Base-by-base conservation (phyloP, 176 grass and related monocot genomes). In the Eragrostis curvula region DNA sequence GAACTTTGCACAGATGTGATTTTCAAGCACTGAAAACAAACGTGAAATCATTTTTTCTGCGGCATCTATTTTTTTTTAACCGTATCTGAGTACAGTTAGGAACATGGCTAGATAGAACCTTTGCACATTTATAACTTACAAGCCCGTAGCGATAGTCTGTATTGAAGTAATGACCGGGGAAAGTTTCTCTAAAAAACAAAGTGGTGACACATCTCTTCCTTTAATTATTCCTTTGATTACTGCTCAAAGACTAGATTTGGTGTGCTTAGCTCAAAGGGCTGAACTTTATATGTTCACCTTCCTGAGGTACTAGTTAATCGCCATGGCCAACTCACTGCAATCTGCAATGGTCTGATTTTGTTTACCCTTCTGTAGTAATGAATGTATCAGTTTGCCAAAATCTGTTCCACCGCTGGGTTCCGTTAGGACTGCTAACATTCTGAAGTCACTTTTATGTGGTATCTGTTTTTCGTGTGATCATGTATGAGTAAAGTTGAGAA, bases 361-460 rank as follows among this genome's bases (percentile, higher is more conserved):
- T 75, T 68, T 24, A 72, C 57, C 3, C 64, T 3, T 70, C 32
- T 56, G 14, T 3, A 41, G 66, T 20, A 66, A n/a, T n/a, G 21
- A 13, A 70, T 83, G 24, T 56, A 16, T 29, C 60, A 13, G 43
- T 59, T 59, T 25, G 20, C 72, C 82, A 64, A 14, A 81, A 82
- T 40, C 60, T 13, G 15, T 36, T 4, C 43, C 43, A 14, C 25
- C 6, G 60, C 40, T 3, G 13, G 42, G 43, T 70, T 73, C n/a
- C 5, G 6, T 41, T 27, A 66, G 21, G 70, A 64, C 9, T 77
- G 27, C 41, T 63, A 61, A 48, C 18, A 36, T 9, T 32, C 7
- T 71, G 55, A 72, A 50, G 45, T 12, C 24, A 29, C 73, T 70
- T 66, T 27, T 61, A 23, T 14, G 1, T 44, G 21, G 9, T 45